Evolutionary conservation across 2,329 filamentous ascomycete genomes (phyloP).

Genomic region (Aureobasidium musti): DNA sequence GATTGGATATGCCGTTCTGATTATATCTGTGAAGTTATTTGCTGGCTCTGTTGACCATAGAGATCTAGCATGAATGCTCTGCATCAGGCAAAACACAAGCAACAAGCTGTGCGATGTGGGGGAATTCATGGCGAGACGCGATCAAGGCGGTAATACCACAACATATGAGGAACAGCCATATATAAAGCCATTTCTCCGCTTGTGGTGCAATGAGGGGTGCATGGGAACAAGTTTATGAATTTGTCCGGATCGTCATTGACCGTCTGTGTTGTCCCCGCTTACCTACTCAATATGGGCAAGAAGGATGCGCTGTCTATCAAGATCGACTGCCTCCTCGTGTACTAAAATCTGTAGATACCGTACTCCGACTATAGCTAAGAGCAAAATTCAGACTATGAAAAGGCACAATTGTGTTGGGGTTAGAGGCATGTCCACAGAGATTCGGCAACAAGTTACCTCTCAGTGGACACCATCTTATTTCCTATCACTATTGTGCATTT

Average conservation of each 20-base stretch:
- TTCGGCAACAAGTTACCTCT: no score
- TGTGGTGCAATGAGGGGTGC: slow-evolving; percentile 12
- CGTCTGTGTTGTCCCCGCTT: neutral
- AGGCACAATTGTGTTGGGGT: no score
- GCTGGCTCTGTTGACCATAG: slow-evolving; percentile 30
- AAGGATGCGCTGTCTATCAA: neutral
- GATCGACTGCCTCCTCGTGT: no score
- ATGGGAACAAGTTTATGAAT: neutral
- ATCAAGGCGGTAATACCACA: neutral
- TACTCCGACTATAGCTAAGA: no score
- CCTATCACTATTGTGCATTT: no score
- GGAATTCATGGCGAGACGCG: neutral
- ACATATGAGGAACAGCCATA: neutral
- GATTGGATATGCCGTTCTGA: slow-evolving; percentile 44
- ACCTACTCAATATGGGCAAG: neutral
- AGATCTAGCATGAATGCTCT: neutral
- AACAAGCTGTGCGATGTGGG: neutral
- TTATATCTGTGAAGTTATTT: slow-evolving; percentile 27
- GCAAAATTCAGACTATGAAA: no score
- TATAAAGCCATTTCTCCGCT: neutral
- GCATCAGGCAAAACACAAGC: neutral
- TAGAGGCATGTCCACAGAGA: no score
- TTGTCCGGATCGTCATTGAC: slow-evolving; percentile 31
- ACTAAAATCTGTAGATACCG: no score
- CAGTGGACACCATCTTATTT: no score